Evolutionary conservation across 2,329 filamentous ascomycete species (phyloP).

Genomic region (Colletotrichum truncatum): DNA sequence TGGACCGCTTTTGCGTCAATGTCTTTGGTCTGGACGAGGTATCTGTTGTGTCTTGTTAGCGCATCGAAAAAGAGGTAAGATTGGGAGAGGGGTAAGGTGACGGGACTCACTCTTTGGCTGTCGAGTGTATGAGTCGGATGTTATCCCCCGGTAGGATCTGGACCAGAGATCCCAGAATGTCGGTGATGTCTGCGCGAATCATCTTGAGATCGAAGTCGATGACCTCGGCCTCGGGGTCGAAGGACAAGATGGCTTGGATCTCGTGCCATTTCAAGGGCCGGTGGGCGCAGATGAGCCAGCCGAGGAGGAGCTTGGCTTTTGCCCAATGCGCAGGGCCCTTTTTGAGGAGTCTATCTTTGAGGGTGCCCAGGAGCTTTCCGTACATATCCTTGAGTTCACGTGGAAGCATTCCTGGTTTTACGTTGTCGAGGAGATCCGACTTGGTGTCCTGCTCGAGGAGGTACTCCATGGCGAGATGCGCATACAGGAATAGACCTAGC

Average conservation of each 20-base stretch:
- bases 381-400: background rate
- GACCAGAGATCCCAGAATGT: conserved; percentile 48
- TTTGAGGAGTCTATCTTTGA: background rate
- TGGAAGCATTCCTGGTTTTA: conserved; percentile 31
- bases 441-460: conserved; percentile 35
- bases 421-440: conserved; percentile 31
- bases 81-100: no score
- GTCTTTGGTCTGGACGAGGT: conserved; percentile 36
- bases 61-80: background rate
- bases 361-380: conserved; percentile 34
- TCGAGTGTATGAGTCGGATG: conserved; percentile 48
- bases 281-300: conserved; percentile 50
- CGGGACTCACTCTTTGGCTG: conserved; percentile 44
- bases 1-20: conserved; percentile 37
- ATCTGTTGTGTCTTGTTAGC: background rate
- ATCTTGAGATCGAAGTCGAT: conserved; percentile 33
- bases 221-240: conserved; percentile 24
- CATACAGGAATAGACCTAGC: conserved; percentile 44
- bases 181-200: conserved; percentile 36
- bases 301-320: conserved; percentile 42
- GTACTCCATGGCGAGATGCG: conserved; percentile 39
- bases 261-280: conserved; percentile 51
- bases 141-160: conserved; percentile 40
- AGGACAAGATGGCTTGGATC: conserved; percentile 46
- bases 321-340: conserved; percentile 31